Conservation (phyloP, 306 rosid species). For the Mimosa bimucronata region DNA sequence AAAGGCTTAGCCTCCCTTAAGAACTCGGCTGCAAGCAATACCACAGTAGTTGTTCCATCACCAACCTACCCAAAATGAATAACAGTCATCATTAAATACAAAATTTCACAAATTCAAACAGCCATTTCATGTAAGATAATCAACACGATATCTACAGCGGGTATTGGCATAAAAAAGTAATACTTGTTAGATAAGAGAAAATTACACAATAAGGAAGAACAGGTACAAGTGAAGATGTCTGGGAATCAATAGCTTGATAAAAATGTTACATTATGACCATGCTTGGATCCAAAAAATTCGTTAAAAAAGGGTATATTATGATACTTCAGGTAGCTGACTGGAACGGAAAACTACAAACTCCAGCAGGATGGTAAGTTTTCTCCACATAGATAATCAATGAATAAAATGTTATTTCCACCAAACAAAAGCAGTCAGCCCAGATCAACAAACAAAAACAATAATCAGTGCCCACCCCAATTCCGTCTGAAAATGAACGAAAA, state of each 20-base stretch:
- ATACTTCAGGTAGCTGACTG: no score
- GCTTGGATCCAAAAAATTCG: not conserved
- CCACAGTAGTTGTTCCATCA: conserved; percentile 98
- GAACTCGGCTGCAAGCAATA: conserved; percentile 94
- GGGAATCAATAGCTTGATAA: no score
- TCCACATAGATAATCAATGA: not conserved
- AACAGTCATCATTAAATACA: not conserved
- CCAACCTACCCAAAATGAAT: conserved; percentile 71
- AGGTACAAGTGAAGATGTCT: not conserved
- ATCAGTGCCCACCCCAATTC: not conserved
- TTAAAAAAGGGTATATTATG: not conserved
- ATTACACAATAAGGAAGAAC: not conserved
- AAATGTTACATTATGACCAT: no score
- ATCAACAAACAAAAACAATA: not conserved
- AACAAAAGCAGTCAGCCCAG: not conserved
- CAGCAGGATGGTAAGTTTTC: not conserved
- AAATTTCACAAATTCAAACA: conserved; percentile 12
- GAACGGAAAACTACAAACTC: not conserved
- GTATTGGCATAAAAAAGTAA: not conserved
- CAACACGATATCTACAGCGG: not conserved
- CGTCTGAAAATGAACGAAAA: not conserved
- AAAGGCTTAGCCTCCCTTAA: conserved; percentile 96
- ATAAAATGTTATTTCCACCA: not conserved
- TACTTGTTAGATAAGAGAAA: not conserved
- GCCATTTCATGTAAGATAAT: conserved; percentile 9